Evolutionary conservation across 257 asterid species (phyloP).

Genomic region (Solanum chiquidenum): DNA sequence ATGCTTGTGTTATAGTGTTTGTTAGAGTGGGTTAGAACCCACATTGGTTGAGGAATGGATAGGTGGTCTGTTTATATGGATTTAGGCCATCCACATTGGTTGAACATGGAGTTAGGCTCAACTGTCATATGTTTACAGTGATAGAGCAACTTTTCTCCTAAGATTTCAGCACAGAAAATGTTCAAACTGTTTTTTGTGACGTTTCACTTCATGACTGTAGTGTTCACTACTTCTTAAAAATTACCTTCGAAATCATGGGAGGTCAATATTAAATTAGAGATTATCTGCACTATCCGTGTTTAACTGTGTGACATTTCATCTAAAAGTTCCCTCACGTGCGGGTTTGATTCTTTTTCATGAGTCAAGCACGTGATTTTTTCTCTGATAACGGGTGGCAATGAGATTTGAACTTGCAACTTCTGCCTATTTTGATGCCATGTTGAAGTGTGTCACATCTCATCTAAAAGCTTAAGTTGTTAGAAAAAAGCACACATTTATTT

Average conservation of each 20-base stretch:
- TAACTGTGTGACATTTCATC: background rate
- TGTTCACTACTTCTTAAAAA: background rate
- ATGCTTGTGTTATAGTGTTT: background rate
- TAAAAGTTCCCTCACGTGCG: background rate
- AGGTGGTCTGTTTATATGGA: no score
- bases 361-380: background rate
- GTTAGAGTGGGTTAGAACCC: no score
- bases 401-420: background rate
- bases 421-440: background rate
- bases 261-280: background rate
- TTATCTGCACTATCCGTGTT: background rate
- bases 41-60: no score
- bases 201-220: background rate
- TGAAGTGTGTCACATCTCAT: background rate
- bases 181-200: background rate
- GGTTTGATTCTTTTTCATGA: background rate
- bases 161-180: background rate
- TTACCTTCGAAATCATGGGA: no score
- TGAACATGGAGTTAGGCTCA: no score
- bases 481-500: background rate
- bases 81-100: no score
- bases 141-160: background rate
- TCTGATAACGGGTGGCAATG: background rate
- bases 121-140: background rate
- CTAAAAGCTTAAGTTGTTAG: background rate